Percentiles rank a stretch among this genome's conserved stretches.
Conservation (phyloP, 23 red algal species). For the Gracilaria vermiculophylla region DNA sequence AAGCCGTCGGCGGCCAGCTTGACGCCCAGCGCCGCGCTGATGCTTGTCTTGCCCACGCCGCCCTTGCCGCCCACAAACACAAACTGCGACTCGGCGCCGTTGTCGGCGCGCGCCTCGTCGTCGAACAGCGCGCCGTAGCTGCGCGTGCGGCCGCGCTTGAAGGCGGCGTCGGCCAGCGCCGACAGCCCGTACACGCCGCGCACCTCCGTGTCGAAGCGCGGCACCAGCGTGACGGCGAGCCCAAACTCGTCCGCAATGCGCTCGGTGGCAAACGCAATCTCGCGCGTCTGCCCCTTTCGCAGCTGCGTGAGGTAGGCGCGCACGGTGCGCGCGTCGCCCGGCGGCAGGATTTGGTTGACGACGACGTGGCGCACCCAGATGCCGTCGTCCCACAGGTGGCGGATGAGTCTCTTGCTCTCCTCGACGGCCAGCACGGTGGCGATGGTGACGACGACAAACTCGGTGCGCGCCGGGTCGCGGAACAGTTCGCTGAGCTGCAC, state of each 20-base stretch:
- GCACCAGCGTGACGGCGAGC: constrained; percentile 64
- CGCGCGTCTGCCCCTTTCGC: constrained; percentile 61
- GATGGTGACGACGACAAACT: constrained; percentile 96
- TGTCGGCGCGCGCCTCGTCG: neutral
- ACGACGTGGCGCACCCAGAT: constrained; percentile 83
- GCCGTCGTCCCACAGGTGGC: constrained; percentile 67
- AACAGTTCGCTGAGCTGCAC: constrained; percentile 72
- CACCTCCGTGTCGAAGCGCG: constrained; percentile 82
- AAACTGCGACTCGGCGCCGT: constrained; percentile 58
- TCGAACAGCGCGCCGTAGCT: constrained; percentile 54
- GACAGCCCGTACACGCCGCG: constrained; percentile 72
- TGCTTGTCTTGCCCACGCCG: constrained; percentile 93
- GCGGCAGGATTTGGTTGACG: constrained; percentile 76
- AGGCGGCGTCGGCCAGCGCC: constrained; percentile 48
- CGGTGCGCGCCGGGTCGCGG: constrained; percentile 70
- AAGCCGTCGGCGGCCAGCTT: constrained; percentile 68
- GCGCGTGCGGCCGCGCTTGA: neutral
- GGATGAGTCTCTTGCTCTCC: constrained; percentile 81
- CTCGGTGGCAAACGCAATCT: constrained; percentile 58
- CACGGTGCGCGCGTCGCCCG: constrained; percentile 1
- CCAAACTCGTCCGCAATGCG: constrained; percentile 50
- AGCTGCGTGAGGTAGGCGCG: constrained; percentile 52
- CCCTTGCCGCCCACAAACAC: constrained; percentile 94
- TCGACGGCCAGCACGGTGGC: constrained; percentile 79
- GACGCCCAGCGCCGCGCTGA: constrained; percentile 63